Evolutionary conservation across 2,329 filamentous ascomycete species (phyloP).

Genomic region (Fusarium begoniae): DNA sequence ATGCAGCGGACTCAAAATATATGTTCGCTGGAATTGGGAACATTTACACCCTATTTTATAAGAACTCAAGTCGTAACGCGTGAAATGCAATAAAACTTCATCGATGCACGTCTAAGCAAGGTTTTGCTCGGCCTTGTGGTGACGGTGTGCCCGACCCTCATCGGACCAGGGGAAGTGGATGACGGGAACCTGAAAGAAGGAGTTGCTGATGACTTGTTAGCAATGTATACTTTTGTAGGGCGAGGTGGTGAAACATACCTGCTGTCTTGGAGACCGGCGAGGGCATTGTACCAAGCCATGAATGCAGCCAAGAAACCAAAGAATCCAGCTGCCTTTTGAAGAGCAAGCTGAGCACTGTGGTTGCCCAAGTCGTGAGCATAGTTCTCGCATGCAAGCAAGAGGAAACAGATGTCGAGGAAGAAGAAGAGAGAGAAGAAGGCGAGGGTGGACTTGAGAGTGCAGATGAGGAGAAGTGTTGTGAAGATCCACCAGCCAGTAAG

Average conservation of each 20-base stretch:
- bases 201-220: constrained; percentile 67
- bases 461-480: constrained; percentile 76
- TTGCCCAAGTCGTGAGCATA: constrained; percentile 64
- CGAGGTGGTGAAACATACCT: constrained; percentile 57
- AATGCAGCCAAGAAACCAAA: constrained; percentile 87
- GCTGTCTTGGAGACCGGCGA: constrained; percentile 81
- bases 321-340: constrained; percentile 77
- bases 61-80: constrained; percentile 34
- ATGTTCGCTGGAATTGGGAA: neutral
- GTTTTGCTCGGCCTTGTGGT: constrained; percentile 51
- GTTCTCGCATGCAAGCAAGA: constrained; percentile 74
- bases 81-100: constrained; percentile 21
- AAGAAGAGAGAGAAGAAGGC: constrained; percentile 84
- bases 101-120: constrained; percentile 28
- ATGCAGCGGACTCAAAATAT: neutral
- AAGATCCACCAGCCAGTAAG: constrained; percentile 87
- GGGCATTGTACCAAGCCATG: constrained; percentile 86
- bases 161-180: constrained; percentile 96
- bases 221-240: neutral
- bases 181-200: constrained; percentile 91
- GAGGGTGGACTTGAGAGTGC: constrained; percentile 79
- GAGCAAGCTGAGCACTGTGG: constrained; percentile 52
- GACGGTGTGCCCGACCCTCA: constrained; percentile 70
- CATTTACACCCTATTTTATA: constrained; percentile 11
- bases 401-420: constrained; percentile 78